Percentiles rank a stretch among this genome's conserved stretches.
phyloP scores from a whole-genome alignment of 192 early-diverging fungal species.

The Rhizophagus sp. region DNA sequence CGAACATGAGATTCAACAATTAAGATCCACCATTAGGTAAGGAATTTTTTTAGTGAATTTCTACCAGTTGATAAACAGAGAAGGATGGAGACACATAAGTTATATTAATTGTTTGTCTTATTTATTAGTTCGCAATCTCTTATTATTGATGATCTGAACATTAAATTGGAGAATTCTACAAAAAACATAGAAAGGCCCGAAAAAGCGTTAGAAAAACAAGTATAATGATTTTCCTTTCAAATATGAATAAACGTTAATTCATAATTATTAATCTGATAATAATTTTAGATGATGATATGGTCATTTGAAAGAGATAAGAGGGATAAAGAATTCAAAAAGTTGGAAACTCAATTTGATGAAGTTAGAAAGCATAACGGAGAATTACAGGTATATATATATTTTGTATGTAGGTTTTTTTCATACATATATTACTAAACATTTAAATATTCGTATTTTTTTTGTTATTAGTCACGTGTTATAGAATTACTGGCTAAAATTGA shows the following conservation, averaged over 20 bases:
- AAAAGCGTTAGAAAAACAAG: background rate
- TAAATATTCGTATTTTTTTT: background rate
- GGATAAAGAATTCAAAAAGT: constrained; percentile 4
- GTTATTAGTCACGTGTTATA: background rate
- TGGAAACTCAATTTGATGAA: constrained; percentile 5
- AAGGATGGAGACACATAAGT: too few relatives aligned
- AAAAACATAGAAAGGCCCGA: background rate
- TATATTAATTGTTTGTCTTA: background rate
- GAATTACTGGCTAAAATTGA: background rate
- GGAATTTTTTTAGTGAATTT: background rate
- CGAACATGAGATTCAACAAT: constrained; percentile 32
- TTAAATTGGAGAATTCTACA: constrained; percentile 23
- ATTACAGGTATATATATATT: constrained; percentile 12
- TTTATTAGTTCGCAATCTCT: constrained; percentile 34
- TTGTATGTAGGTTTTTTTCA: too few relatives aligned
- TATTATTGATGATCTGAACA: constrained; percentile 41
- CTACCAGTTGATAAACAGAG: too few relatives aligned
- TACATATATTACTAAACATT: background rate
- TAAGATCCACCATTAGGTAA: constrained; percentile 4
- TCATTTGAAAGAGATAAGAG: constrained; percentile 17
- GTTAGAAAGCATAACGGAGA: constrained; percentile 13
- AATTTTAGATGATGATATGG: constrained; percentile 7
- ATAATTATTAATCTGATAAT: background rate
- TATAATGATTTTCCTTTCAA: background rate
- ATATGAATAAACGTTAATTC: too few relatives aligned